Conservation (phyloP, 495 filamentous ascomycete genomes). For the Xylaria grammica region DNA sequence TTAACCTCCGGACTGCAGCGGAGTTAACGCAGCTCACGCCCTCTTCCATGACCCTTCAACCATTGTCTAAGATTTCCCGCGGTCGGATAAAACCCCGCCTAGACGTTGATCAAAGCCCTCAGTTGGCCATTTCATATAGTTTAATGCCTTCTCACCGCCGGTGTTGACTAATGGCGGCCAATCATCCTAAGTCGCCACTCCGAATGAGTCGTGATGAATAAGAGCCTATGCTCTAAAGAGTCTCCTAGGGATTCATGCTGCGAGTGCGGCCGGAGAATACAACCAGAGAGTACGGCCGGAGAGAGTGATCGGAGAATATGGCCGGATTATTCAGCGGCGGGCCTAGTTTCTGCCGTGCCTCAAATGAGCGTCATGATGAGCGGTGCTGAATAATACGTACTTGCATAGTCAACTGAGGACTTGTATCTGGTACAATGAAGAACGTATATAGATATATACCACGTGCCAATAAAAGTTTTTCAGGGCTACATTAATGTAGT, state of each 20-base stretch:
- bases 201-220: too few species aligned
- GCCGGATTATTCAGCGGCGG: constrained; percentile 2
- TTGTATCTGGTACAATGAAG: too few species aligned
- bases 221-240: too few species aligned
- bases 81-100: neutral
- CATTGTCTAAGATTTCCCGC: neutral
- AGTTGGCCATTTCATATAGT: neutral
- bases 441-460: too few species aligned
- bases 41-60: neutral
- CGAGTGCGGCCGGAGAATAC: too few species aligned
- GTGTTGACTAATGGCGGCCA: neutral
- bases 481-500: too few species aligned
- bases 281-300: too few species aligned
- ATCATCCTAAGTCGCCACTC: neutral
- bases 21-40: neutral
- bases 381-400: too few species aligned
- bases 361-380: neutral
- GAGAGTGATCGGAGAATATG: neutral
- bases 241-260: neutral
- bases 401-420: too few species aligned
- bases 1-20: constrained; percentile 16
- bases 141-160: neutral
- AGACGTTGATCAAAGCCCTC: neutral
- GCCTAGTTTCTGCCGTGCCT: neutral
- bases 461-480: too few species aligned